These are phyloP conservation scores for Murraya koenigii DNA, from an alignment of 345 rosid species.

Conservation along the genomic window DNA sequence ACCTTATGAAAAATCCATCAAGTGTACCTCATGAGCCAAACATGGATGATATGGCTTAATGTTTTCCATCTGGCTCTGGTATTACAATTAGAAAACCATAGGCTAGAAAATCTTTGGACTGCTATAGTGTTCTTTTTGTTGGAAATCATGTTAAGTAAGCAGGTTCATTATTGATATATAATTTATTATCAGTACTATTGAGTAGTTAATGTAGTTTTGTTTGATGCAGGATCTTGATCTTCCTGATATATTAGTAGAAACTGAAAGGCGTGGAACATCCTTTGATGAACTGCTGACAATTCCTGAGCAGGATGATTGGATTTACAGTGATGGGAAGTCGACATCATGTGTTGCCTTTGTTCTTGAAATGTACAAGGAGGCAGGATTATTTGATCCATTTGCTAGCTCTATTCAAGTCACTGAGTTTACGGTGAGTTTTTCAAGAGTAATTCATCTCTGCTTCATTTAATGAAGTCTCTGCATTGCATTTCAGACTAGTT, in stretches of 20 bases:
- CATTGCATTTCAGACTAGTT: neutral
- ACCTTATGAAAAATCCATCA: neutral
- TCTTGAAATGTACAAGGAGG: slow-evolving; percentile 95
- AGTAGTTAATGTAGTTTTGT: slow-evolving; percentile 1
- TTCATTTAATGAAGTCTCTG: neutral
- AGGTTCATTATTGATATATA: slow-evolving; percentile 10
- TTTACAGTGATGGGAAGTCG: slow-evolving; percentile 89
- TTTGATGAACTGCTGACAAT: slow-evolving; percentile 82
- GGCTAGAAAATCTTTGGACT: neutral
- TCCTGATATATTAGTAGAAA: slow-evolving; percentile 78
- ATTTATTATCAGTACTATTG: neutral
- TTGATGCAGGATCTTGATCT: slow-evolving; percentile 72
- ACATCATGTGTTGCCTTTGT: slow-evolving; percentile 88
- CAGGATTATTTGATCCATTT: slow-evolving; percentile 79
- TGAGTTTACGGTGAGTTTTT: slow-evolving; percentile 77
- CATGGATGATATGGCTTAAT: neutral
- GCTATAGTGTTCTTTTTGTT: neutral
- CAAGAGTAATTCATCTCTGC: neutral
- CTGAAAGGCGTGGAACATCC: slow-evolving; percentile 78
- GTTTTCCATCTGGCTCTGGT: neutral
- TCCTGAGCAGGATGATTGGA: slow-evolving; percentile 98
- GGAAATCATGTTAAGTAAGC: neutral
- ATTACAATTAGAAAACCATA: neutral
- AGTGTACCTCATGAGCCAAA: neutral
- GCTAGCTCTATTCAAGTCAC: slow-evolving; percentile 78